Evolutionary conservation across 176 grass and related monocot species (phyloP).

Genomic region (Musa itinerans): DNA sequence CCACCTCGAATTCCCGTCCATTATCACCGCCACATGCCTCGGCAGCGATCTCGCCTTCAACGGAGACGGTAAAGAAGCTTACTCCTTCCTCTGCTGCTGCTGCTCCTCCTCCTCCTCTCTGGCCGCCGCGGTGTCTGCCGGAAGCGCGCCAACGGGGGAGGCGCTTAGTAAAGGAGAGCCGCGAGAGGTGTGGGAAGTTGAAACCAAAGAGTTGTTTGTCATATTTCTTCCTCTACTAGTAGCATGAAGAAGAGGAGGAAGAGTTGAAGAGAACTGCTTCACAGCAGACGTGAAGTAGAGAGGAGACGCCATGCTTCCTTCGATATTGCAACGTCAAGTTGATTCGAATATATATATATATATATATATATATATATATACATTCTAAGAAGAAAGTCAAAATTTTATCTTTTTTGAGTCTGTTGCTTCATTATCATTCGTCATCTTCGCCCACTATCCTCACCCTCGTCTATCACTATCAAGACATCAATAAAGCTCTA

Average conservation of each 20-base stretch:
- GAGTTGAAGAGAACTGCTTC: not conserved
- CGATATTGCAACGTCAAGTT: too few species aligned
- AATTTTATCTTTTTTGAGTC: too few species aligned
- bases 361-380: too few species aligned
- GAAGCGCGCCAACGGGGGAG: not conserved
- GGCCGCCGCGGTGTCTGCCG: too few species aligned
- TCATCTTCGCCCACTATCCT: too few species aligned
- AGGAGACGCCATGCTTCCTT: not conserved
- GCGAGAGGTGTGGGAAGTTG: not conserved
- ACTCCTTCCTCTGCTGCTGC: not conserved
- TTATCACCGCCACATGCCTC: constrained; percentile 64
- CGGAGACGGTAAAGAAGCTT: constrained; percentile 8
- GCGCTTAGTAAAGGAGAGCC: not conserved
- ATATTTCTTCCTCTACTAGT: not conserved
- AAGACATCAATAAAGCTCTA: too few species aligned
- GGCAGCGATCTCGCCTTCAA: constrained; percentile 39
- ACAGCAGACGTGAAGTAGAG: not conserved
- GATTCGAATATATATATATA: too few species aligned
- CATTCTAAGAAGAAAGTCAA: too few species aligned
- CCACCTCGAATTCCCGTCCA: constrained; percentile 79
- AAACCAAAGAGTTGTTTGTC: not conserved
- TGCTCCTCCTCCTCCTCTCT: not conserved
- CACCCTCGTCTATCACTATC: too few species aligned
- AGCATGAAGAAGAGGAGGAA: not conserved
- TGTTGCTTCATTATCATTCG: too few species aligned